These are phyloP conservation scores for Moelleriella libera DNA, from an alignment of 2,329 filamentous ascomycete genomes.

Conservation along the genomic window DNA sequence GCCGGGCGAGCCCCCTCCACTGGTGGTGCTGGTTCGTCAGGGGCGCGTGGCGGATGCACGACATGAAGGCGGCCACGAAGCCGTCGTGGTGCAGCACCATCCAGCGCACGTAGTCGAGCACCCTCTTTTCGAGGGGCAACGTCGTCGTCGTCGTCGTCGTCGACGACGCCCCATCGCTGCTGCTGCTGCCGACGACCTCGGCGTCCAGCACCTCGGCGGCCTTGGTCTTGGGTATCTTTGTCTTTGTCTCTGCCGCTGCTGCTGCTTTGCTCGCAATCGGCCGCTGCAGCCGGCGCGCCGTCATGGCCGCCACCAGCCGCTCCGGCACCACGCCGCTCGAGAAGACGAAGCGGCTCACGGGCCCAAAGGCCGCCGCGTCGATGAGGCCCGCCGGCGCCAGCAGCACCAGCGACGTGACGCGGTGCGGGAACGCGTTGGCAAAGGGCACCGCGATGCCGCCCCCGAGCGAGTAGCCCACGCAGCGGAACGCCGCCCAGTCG, in stretches of 20 bases:
- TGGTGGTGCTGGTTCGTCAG: constrained; percentile 35
- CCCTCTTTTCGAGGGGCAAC: constrained; percentile 28
- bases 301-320: constrained; percentile 31
- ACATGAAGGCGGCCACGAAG: constrained; percentile 47
- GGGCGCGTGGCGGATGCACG: constrained; percentile 38
- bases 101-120: constrained; percentile 41
- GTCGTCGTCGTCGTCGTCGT: too few species aligned
- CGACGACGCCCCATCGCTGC: too few species aligned
- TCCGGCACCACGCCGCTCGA: constrained; percentile 39
- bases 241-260: too few species aligned
- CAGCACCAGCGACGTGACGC: constrained; percentile 58
- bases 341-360: constrained; percentile 35
- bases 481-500: constrained; percentile 50
- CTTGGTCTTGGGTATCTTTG: constrained; percentile 9
- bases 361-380: constrained; percentile 36
- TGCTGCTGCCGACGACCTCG: too few species aligned
- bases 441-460: constrained; percentile 67
- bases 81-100: constrained; percentile 40
- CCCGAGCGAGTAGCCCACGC: constrained; percentile 73
- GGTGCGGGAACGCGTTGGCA: constrained; percentile 53
- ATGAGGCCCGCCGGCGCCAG: constrained; percentile 71
- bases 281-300: constrained; percentile 30
- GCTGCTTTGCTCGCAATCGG: constrained; percentile 25
- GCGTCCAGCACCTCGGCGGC: constrained; percentile 3
- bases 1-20: constrained; percentile 31